Evolutionary conservation across 768 basidiomycete genomes (phyloP), one percentile per base, ranked within the genome.

Genomic region (Calvatia gigantea): DNA sequence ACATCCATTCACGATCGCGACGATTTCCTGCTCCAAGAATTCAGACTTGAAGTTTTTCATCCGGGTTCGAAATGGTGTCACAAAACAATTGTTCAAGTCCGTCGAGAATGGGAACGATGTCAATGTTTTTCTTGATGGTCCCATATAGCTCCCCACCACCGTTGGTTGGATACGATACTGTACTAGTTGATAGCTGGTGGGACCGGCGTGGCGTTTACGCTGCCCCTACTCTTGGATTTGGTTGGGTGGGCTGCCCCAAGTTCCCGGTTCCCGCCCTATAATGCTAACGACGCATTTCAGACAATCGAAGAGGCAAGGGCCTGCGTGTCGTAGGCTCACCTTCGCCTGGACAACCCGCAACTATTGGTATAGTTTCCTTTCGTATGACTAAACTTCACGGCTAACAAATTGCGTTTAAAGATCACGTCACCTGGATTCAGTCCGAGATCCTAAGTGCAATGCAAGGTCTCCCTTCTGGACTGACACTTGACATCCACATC

Each of bases 1-100:
- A 0, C 85, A 86, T 56, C 85, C 85, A 1, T 86, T 86, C 66
- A 83, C 84, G 0, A 84, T 86, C 52, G 71, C 80, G 5, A 79
- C 70, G n/a, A 62, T 76, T 6, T 69, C 74, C 12, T 45, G n/a
- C n/a, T 27, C 42, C 1, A 49, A 49, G 1, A 56, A 63, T 41
- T 41, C 29, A 1, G 58, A 75, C 25, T 67, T 87, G 14, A 70
- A 73, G 1, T 87, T 89, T 67, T 67, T 89, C 45, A 69, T 88
- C 57, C 76, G 83, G 15, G 82, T 82, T 15, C 71, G 78, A 35
- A 68, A 73, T n/a, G 87, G 88, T 0, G 83, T 87, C 63, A 89
- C 87, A 3, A 74, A 72, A 60, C 71, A 75, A 0, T 67, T 85
- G 14, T 63, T 67, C 38, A 62, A 75, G 44, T 65, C 52, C 1